Evolutionary conservation across 306 rosid genomes (phyloP), one percentile per base, ranked within the genome.

Genomic region (Aeschynomene evenia): DNA sequence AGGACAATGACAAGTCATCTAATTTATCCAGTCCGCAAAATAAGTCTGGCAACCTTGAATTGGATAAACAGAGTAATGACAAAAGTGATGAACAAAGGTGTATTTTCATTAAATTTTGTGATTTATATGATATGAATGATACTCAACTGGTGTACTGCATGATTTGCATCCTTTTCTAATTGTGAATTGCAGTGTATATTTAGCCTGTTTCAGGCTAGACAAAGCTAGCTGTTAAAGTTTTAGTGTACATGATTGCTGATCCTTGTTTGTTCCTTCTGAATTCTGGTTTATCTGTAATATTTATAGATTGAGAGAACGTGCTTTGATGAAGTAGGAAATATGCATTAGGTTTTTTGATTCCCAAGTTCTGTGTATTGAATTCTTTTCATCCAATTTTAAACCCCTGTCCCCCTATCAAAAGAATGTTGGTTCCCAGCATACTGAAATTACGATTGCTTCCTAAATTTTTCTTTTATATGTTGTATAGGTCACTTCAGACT

Each of bases 11-110:
- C 58, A 78, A 72, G 61, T 72, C 83, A n/a, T 71, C 83, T 69
- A 81, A 65, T 9, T 68, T 65, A 63, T 53, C 83, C 15, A 61
- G 77, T 42, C 82, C 84, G 46, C 51, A 39, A 19, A 83, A 78
- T 12, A 37, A 77, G 60, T 76, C 77, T 29, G 81, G 69, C 59
- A 29, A 20, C 61, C 14, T 57, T 22, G 80, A 73, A 21, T 58
- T 24, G 31, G 36, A 51, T 70, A 78, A 80, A 67, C 75, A 58
- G 74, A 76, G 64, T 36, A 81, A 81, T 71, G 74, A 42, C 70
- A 69, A 42, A 24, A 64, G 72, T 75, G 69, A 42, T 55, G 85
- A 75, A 54, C 64, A 79, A 75, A 84, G 97, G 98, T 94, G 73
- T 29, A 10, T 63, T 67, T 76, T 71, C 43, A 23, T 58, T 51